These are phyloP conservation scores for Thielaviopsis euricoi DNA, from an alignment of 2,329 filamentous ascomycete species.

Conservation along the genomic window DNA sequence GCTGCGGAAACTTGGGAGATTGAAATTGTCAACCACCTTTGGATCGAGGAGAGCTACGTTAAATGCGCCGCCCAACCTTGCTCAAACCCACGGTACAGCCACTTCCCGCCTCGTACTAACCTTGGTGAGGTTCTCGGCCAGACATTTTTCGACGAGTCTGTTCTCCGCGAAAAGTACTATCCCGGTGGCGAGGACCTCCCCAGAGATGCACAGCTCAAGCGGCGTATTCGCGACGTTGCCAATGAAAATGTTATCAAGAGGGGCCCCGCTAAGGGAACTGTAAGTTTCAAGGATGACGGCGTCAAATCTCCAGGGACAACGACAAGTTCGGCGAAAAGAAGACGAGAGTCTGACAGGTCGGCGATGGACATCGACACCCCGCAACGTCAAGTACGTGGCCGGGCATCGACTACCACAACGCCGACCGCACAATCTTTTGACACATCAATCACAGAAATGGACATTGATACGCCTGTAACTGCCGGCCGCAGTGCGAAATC, in stretches of 20 bases:
- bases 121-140: constrained; percentile 85
- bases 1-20: constrained; percentile 89
- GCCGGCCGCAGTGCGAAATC: constrained; percentile 78
- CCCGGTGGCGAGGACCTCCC: constrained; percentile 39
- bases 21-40: constrained; percentile 80
- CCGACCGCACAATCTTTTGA: not conserved
- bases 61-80: constrained; percentile 63
- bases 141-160: constrained; percentile 54
- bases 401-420: not conserved
- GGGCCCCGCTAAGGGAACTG: constrained; percentile 30
- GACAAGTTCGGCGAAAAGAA: not conserved
- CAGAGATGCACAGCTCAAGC: constrained; percentile 29
- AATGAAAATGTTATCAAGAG: constrained; percentile 33
- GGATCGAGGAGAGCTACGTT: constrained; percentile 94
- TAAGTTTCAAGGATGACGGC: constrained; percentile 23
- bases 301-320: constrained; percentile 15
- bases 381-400: not conserved
- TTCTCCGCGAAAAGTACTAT: constrained; percentile 50
- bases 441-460: constrained; percentile 38
- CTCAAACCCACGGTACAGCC: constrained; percentile 59
- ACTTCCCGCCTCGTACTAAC: constrained; percentile 81
- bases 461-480: constrained; percentile 63
- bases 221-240: constrained; percentile 31
- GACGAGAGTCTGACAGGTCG: not conserved
- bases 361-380: constrained; percentile 20